Conservation (phyloP, 73 alveolate genomes). For the Stentor coeruleus region DNA sequence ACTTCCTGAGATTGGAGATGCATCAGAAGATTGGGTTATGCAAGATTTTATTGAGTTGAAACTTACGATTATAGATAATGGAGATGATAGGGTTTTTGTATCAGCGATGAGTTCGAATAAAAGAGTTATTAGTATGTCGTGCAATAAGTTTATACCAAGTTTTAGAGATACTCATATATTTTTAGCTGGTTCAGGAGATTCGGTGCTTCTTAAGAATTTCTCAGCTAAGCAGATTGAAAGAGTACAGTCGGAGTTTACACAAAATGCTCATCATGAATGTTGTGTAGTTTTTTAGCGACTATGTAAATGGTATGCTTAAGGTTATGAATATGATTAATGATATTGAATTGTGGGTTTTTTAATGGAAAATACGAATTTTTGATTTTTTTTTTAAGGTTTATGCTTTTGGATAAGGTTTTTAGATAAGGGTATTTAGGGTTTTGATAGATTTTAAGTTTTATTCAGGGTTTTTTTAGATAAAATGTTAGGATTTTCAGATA, state of each 20-base stretch:
- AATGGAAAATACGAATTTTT: too few species aligned
- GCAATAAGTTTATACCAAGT: neutral
- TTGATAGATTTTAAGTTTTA: too few species aligned
- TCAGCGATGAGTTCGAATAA: neutral
- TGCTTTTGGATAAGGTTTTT: too few species aligned
- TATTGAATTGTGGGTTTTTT: too few species aligned
- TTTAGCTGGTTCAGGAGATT: neutral
- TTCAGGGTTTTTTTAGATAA: too few species aligned
- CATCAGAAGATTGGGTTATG: neutral
- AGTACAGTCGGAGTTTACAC: neutral
- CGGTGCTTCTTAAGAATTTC: neutral
- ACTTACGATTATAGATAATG: constrained; percentile 8
- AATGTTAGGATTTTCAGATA: too few species aligned
- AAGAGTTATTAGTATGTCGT: neutral
- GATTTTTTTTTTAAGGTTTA: too few species aligned
- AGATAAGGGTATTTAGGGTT: too few species aligned
- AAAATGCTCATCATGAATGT: neutral
- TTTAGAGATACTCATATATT: neutral
- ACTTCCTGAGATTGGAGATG: neutral
- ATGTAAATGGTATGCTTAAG: too few species aligned
- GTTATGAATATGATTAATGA: too few species aligned
- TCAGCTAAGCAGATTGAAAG: neutral
- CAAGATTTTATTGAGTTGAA: constrained; percentile 4
- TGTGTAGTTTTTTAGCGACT: neutral
- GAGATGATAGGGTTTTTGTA: constrained; percentile 19